These are phyloP conservation scores for Globisporangium lucens DNA, from an alignment of 352 stramenopile species.

Conservation along the genomic window DNA sequence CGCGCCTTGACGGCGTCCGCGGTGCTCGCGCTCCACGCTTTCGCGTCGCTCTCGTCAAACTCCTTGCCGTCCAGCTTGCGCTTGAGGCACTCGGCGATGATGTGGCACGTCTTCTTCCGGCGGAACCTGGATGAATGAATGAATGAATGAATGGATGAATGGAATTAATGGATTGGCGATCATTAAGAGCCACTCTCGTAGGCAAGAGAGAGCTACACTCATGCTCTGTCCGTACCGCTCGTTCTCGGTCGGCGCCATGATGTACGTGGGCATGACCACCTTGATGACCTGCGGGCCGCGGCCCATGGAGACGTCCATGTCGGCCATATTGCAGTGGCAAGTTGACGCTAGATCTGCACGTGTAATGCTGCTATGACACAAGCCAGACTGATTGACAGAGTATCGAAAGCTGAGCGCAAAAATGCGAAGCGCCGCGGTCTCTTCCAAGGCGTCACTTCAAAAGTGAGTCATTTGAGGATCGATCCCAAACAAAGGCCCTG, in stretches of 20 bases:
- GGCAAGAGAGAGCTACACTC: too few relatives aligned
- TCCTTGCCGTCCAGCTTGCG: slow-evolving; percentile 71
- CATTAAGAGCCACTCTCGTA: neutral
- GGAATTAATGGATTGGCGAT: neutral
- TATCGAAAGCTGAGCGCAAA: neutral
- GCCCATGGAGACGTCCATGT: slow-evolving; percentile 35
- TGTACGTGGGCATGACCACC: slow-evolving; percentile 79
- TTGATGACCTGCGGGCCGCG: slow-evolving; percentile 69
- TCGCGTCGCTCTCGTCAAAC: slow-evolving; percentile 71
- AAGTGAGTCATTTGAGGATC: neutral
- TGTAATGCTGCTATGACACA: neutral
- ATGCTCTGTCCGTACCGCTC: slow-evolving; percentile 39
- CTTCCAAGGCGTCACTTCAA: neutral
- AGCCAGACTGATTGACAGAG: neutral
- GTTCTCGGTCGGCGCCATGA: slow-evolving; percentile 79
- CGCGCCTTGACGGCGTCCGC: slow-evolving; percentile 61
- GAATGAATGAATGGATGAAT: neutral
- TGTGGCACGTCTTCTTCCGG: slow-evolving; percentile 66
- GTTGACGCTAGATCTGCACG: too few relatives aligned
- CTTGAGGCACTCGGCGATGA: slow-evolving; percentile 67
- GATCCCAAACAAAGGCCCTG: too few relatives aligned
- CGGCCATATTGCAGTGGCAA: slow-evolving; percentile 32
- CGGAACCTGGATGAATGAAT: slow-evolving; percentile 41
- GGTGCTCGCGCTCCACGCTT: slow-evolving; percentile 59
- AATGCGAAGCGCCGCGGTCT: neutral